These are phyloP conservation scores for Corinectria fuckeliana DNA, from an alignment of 2,329 filamentous ascomycete species.

Conservation along the genomic window DNA sequence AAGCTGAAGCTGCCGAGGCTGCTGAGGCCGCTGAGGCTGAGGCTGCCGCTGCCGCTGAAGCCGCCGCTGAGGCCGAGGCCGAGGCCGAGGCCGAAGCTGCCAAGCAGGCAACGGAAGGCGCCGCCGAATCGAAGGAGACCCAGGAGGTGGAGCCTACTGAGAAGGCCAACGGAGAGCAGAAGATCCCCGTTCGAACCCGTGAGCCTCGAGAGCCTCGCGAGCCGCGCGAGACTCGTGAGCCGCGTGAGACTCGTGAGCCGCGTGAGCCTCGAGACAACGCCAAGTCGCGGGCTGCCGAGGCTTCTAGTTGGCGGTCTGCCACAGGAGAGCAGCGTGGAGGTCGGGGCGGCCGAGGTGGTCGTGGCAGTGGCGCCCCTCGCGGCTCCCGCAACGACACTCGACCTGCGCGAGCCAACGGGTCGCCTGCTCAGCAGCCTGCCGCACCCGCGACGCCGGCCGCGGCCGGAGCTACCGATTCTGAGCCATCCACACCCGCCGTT, in stretches of 20 bases:
- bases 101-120: slow-evolving; percentile 39
- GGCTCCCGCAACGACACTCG: slow-evolving; percentile 54
- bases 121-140: slow-evolving; percentile 31
- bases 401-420: slow-evolving; percentile 57
- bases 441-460: slow-evolving; percentile 35
- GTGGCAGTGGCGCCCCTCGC: slow-evolving; percentile 49
- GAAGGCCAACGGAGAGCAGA: slow-evolving; percentile 54
- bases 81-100: slow-evolving; percentile 37
- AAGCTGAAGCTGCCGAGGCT: slow-evolving; percentile 46
- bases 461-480: slow-evolving; percentile 33
- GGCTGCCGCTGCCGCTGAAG: slow-evolving; percentile 39
- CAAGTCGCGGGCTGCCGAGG: slow-evolving; percentile 64
- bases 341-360: slow-evolving; percentile 55
- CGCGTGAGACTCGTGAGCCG: slow-evolving; percentile 27
- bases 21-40: slow-evolving; percentile 40
- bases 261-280: slow-evolving; percentile 47
- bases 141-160: slow-evolving; percentile 20
- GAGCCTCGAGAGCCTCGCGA: slow-evolving; percentile 54
- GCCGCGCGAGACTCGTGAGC: slow-evolving; percentile 44
- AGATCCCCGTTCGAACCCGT: slow-evolving; percentile 48
- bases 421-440: slow-evolving; percentile 46
- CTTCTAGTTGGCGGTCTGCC: slow-evolving; percentile 65
- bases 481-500: slow-evolving; percentile 50
- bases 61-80: slow-evolving; percentile 40
- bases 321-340: slow-evolving; percentile 55